Percentiles rank a stretch among this genome's conserved stretches.
Evolutionary conservation across 169 alveolate genomes (phyloP).

Genomic region (Plasmodium vinckei): DNA sequence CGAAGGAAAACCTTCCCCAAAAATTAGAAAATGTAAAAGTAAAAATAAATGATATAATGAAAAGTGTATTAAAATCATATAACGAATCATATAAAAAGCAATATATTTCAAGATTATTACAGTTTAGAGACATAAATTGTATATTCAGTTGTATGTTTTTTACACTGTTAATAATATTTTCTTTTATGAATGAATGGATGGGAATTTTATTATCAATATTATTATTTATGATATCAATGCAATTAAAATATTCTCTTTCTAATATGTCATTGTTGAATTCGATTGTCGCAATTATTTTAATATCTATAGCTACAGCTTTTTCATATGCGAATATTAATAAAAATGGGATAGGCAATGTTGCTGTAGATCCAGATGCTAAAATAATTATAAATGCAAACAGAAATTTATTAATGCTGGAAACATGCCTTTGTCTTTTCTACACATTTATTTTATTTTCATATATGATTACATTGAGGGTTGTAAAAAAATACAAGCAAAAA

Average conservation of each 20-base stretch:
- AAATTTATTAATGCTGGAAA: conserved; percentile 23
- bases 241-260: conserved; percentile 48
- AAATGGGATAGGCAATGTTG: not conserved
- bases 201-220: conserved; percentile 46
- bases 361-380: not conserved
- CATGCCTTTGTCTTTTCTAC: conserved; percentile 22
- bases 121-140: conserved; percentile 65
- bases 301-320: conserved; percentile 32
- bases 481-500: conserved; percentile 10
- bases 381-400: conserved; percentile 9
- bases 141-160: conserved; percentile 67
- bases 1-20: conserved; percentile 40
- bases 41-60: conserved; percentile 38
- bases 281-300: conserved; percentile 32
- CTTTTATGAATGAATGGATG: conserved; percentile 33
- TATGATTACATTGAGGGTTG: conserved; percentile 31
- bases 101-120: conserved; percentile 53
- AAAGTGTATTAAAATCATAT: conserved; percentile 15
- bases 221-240: conserved; percentile 52
- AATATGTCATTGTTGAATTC: conserved; percentile 50
- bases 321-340: conserved; percentile 22
- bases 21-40: conserved; percentile 46
- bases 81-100: conserved; percentile 59
- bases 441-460: conserved; percentile 40
- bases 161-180: conserved; percentile 49